Evolutionary conservation across 768 basidiomycete species (phyloP).

Genomic region (Lactarius sp.): DNA sequence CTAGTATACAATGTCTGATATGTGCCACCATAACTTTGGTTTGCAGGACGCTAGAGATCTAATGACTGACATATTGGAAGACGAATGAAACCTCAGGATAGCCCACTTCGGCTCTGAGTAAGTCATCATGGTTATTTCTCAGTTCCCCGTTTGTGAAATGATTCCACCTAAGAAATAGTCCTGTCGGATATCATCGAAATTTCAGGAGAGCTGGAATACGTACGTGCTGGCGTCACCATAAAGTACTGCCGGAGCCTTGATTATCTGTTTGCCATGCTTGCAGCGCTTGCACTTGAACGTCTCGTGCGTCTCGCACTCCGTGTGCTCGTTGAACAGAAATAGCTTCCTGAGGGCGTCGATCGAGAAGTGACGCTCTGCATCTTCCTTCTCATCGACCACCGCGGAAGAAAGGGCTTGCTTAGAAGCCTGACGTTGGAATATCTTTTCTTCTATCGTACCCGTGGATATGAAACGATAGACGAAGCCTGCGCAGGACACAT

Average conservation of each 20-base stretch:
- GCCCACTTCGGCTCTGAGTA: constrained; percentile 86
- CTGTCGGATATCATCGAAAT: not conserved
- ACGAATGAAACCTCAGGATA: constrained; percentile 85
- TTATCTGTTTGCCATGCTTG: constrained; percentile 75
- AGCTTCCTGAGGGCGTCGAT: constrained; percentile 82
- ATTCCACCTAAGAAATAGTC: constrained; percentile 70
- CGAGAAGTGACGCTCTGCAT: constrained; percentile 93
- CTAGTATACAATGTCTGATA: constrained; percentile 19
- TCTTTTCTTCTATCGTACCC: constrained; percentile 98
- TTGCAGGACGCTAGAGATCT: constrained; percentile 24
- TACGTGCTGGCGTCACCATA: constrained; percentile 98
- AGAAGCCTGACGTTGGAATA: constrained; percentile 94
- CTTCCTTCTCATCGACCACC: constrained; percentile 97
- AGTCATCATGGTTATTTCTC: constrained; percentile 89
- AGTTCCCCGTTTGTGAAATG: constrained; percentile 90
- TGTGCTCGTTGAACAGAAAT: constrained; percentile 85
- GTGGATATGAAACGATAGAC: constrained; percentile 98
- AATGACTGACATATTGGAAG: constrained; percentile 94
- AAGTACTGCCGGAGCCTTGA: constrained; percentile 79
- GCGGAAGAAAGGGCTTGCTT: constrained; percentile 96
- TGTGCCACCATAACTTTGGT: constrained; percentile 12
- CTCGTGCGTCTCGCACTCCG: constrained; percentile 91
- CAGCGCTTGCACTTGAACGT: constrained; percentile 97
- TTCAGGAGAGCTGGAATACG: constrained; percentile 34
- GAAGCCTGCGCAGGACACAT: constrained; percentile 54